These are phyloP conservation scores for Schizosaccharomyces versatilis DNA, from an alignment of 1,139 yeast species.

Conservation along the genomic window DNA sequence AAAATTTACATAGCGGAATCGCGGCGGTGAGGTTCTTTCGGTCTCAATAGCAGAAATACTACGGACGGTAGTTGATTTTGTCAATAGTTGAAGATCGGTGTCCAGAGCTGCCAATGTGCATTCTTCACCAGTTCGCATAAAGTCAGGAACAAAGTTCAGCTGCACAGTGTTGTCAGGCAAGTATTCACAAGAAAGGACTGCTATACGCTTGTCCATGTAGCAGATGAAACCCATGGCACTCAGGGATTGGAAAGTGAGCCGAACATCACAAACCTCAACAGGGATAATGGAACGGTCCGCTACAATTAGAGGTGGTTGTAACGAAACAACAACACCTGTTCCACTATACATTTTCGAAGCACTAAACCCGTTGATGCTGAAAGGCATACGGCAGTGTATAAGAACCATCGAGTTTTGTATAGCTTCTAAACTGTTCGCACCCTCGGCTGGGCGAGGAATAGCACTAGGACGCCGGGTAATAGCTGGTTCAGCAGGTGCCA, in stretches of 20 bases:
- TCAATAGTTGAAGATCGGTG: slow-evolving; percentile 15
- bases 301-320: slow-evolving; percentile 53
- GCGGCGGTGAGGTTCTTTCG: slow-evolving; percentile 11
- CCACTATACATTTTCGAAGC: slow-evolving; percentile 38
- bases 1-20: slow-evolving; percentile 10
- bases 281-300: slow-evolving; percentile 66
- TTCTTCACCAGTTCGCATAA: slow-evolving; percentile 59
- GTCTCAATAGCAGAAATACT: slow-evolving; percentile 9
- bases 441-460: slow-evolving; percentile 50
- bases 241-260: slow-evolving; percentile 67
- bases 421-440: slow-evolving; percentile 33
- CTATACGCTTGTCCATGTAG: slow-evolving; percentile 67
- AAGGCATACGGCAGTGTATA: slow-evolving; percentile 42
- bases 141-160: slow-evolving; percentile 54
- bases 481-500: slow-evolving; percentile 41
- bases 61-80: slow-evolving; percentile 7
- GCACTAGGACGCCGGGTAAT: slow-evolving; percentile 32
- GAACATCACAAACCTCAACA: slow-evolving; percentile 62
- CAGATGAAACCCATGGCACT: slow-evolving; percentile 62
- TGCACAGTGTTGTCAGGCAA: slow-evolving; percentile 36
- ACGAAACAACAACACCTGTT: slow-evolving; percentile 64
- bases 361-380: slow-evolving; percentile 48
- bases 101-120: slow-evolving; percentile 31
- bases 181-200: slow-evolving; percentile 63
- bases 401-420: slow-evolving; percentile 42